Percentiles rank a stretch among this genome's conserved stretches.
Evolutionary conservation across 371 early-diverging fungal species (phyloP).

Genomic region (Capillidium heterosporum): DNA sequence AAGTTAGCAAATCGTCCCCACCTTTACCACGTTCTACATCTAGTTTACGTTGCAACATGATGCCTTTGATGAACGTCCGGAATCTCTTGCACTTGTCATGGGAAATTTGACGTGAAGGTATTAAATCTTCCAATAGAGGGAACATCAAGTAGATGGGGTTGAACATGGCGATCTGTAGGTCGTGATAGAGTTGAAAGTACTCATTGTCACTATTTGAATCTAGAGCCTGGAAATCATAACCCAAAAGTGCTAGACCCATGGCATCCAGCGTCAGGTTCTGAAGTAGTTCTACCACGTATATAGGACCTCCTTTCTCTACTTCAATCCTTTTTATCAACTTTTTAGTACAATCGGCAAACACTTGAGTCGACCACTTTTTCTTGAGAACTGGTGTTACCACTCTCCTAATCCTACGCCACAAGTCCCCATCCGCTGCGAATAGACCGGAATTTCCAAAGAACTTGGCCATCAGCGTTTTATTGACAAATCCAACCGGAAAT

Average conservation of each 20-base stretch:
- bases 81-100: neutral
- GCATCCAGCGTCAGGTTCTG: neutral
- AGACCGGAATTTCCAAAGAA: neutral
- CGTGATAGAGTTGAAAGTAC: neutral
- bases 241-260: neutral
- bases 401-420: neutral
- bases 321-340: neutral
- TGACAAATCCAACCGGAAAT: neutral
- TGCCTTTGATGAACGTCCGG: neutral
- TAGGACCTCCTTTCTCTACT: neutral
- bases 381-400: neutral
- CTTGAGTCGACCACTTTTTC: neutral
- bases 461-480: neutral
- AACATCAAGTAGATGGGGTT: neutral
- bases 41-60: neutral
- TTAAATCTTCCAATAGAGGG: neutral
- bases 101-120: neutral
- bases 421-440: neutral
- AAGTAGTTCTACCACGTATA: neutral
- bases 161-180: neutral
- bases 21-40: neutral
- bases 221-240: neutral
- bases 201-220: neutral
- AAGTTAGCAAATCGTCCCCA: conserved; percentile 9
- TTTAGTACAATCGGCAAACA: neutral